These are phyloP conservation scores for Artemisia tridentata DNA, from an alignment of 129 eudicot genomes.

Conservation along the genomic window DNA sequence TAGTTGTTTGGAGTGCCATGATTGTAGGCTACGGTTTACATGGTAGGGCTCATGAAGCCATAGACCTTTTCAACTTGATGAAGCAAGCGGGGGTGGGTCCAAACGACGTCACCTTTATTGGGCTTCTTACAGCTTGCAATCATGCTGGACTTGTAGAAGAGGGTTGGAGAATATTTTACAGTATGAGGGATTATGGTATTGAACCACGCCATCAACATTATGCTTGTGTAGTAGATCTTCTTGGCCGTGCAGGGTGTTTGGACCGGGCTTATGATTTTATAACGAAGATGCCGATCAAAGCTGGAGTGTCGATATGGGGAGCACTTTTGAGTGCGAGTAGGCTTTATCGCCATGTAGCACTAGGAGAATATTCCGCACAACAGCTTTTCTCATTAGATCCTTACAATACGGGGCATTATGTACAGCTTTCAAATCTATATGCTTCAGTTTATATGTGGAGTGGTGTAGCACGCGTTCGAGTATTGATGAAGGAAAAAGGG, in stretches of 20 bases:
- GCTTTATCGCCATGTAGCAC: conserved; percentile 58
- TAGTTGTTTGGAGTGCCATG: conserved; percentile 90
- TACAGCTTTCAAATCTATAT: conserved; percentile 82
- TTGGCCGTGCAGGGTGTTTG: conserved; percentile 80
- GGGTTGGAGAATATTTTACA: conserved; percentile 56
- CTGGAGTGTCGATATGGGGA: conserved; percentile 78
- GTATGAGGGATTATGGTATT: conserved; percentile 54
- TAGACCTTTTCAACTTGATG: conserved; percentile 61
- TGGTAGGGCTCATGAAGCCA: conserved; percentile 63
- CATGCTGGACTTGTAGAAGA: conserved; percentile 77
- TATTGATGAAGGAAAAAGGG: conserved; percentile 66
- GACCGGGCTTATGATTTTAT: conserved; percentile 60
- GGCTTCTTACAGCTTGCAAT: conserved; percentile 77
- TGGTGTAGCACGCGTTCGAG: conserved; percentile 62
- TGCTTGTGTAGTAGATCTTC: conserved; percentile 72
- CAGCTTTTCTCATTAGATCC: conserved; percentile 67
- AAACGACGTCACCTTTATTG: conserved; percentile 73
- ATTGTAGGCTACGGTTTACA: conserved; percentile 75
- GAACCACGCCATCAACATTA: conserved; percentile 73
- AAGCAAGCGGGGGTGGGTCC: conserved; percentile 44
- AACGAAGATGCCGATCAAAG: conserved; percentile 54
- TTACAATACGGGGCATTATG: conserved; percentile 71
- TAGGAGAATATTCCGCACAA: conserved; percentile 80
- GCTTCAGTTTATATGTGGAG: conserved; percentile 73
- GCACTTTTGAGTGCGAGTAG: conserved; percentile 76